Base-by-base conservation (phyloP, 2,329 filamentous ascomycete genomes). In the Trichophyton mentagrophytes region DNA sequence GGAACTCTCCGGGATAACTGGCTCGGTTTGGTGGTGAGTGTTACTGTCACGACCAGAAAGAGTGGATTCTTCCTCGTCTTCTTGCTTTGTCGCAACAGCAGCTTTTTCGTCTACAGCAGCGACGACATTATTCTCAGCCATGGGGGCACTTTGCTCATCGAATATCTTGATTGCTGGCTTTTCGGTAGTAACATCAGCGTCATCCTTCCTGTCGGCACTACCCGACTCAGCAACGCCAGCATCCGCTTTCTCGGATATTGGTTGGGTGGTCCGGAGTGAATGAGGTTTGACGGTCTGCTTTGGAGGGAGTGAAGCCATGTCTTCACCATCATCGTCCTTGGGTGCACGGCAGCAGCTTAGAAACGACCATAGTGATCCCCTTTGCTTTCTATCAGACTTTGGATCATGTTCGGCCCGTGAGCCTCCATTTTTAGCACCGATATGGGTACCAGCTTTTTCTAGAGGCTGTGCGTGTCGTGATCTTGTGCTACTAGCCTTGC, bases 401-500 rank as follows among this genome's bases (percentile, higher is more conserved):
- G 70, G 55, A 64, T 68, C 61, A 22, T 68, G 68, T 51, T 67
- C 68, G 61, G 67, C 64, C 46, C 74, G 70, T 20, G 71, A 65
- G 58, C 71, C 69, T 60, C 64, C 67, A 60, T 67, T 71, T 47
- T 69, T 66, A 53, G 67, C 66, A 40, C 64, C 36, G 58, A 58
- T 27, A 40, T 56, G 33, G 55, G 30, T 13, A 40, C 33, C 30
- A 3, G 36, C 25, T 36, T 47, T 66, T 58, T 72, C 68, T 60
- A 71, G 70, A 42, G 59, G 22, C 4, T 71, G 71, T 61, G 70
- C 64, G 61, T 70, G 71, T 65, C 72, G 74, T 61, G 73, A 73
- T 61, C 71, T 68, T 64, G 70, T 70, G 63, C 73, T 84, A 75
- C 84, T 88, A 66, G 82, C 83, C 64, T 82, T 80, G 74, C 85